phyloP scores from a whole-genome alignment of 495 filamentous ascomycete genomes.

The Aspergillus nanangensis region DNA sequence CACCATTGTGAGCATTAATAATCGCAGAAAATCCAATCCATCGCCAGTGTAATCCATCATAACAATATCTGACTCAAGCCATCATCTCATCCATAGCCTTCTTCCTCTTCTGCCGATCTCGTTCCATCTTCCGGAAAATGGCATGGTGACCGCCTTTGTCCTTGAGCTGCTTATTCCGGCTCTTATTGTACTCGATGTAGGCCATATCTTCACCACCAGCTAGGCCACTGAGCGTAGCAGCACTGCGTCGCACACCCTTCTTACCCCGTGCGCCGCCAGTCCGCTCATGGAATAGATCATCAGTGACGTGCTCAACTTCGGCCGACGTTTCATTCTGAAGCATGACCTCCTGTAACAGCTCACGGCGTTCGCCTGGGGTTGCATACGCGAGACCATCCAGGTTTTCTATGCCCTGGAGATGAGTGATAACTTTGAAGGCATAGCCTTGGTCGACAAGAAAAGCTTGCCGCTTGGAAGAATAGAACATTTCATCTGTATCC shows the following conservation, averaged over 20 bases:
- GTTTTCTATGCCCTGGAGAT: conserved; percentile 84
- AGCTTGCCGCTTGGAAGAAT: conserved; percentile 93
- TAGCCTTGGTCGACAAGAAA: conserved; percentile 99
- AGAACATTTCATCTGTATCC: conserved; percentile 97
- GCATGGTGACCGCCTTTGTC: conserved; percentile 56
- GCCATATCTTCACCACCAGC: conserved; percentile 94
- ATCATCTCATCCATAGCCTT: conserved; percentile 39
- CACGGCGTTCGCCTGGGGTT: conserved; percentile 75
- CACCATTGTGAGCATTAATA: too few species aligned
- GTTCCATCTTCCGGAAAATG: conserved; percentile 77
- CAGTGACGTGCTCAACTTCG: conserved; percentile 72
- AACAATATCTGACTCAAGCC: not conserved
- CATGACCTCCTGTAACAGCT: conserved; percentile 88
- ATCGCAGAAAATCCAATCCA: not conserved
- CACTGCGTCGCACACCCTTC: conserved; percentile 64
- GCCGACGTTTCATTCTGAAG: conserved; percentile 78
- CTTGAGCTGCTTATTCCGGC: conserved; percentile 76
- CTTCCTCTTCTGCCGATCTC: conserved; percentile 65
- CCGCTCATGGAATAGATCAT: conserved; percentile 74
- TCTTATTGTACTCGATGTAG: conserved; percentile 82
- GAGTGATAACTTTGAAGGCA: conserved; percentile 98
- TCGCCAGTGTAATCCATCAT: not conserved
- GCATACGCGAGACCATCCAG: conserved; percentile 76
- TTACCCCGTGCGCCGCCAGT: conserved; percentile 43
- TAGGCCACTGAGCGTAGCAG: conserved; percentile 78